Evolutionary conservation across 139 green algal species (phyloP).

Genomic region (Choricystis sp.): DNA sequence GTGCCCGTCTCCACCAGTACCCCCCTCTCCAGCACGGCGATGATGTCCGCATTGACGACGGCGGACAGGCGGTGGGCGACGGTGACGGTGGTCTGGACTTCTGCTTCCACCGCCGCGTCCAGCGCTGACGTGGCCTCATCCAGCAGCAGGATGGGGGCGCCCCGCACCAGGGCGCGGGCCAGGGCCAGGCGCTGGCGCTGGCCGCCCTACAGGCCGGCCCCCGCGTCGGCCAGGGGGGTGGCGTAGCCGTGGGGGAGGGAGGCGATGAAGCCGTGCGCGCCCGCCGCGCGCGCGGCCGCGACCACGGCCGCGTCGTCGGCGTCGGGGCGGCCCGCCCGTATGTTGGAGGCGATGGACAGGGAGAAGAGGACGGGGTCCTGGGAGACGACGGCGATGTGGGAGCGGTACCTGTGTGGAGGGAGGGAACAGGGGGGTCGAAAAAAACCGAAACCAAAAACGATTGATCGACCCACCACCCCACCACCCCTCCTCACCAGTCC

Average conservation of each 20-base stretch:
- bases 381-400: constrained; percentile 55
- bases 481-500: too few species aligned
- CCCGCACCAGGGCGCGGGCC: constrained; percentile 41
- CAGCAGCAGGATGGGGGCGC: constrained; percentile 38
- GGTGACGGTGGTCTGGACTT: constrained; percentile 35
- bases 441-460: too few species aligned
- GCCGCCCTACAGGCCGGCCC: constrained; percentile 36
- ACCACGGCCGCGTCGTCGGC: constrained; percentile 30
- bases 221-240: constrained; percentile 35
- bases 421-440: too few species aligned
- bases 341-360: constrained; percentile 49
- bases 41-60: constrained; percentile 27
- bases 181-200: constrained; percentile 74
- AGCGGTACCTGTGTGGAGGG: too few species aligned
- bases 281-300: constrained; percentile 36
- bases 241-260: constrained; percentile 43
- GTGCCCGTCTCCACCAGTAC: constrained; percentile 4
- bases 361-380: constrained; percentile 86
- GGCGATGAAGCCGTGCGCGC: constrained; percentile 42
- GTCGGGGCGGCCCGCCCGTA: constrained; percentile 39
- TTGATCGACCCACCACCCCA: too few species aligned
- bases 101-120: constrained; percentile 30
- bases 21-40: constrained; percentile 12
- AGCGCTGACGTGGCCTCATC: constrained; percentile 47
- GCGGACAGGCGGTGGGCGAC: constrained; percentile 44